phyloP scores from a whole-genome alignment of 192 early-diverging fungal genomes.

The Spizellomyces sp. region DNA sequence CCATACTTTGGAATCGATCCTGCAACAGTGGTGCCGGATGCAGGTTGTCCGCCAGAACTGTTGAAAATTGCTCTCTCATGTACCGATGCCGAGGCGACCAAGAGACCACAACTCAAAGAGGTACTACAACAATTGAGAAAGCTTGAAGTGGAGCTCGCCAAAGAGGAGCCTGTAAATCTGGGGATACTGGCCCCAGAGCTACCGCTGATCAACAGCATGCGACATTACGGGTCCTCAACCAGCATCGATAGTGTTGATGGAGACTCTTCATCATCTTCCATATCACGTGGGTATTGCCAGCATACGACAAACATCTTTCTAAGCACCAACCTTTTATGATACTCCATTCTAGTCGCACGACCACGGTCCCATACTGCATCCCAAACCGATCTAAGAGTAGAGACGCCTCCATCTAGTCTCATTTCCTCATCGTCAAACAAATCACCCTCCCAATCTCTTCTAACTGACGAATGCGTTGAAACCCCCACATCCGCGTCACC shows the following conservation, averaged over 20 bases:
- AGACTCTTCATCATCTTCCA: background rate
- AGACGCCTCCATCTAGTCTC: background rate
- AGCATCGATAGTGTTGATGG: slow-evolving; percentile 6
- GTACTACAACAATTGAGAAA: slow-evolving; percentile 38
- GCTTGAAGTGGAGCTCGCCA: slow-evolving; percentile 36
- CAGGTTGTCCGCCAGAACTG: slow-evolving; percentile 26
- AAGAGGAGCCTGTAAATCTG: slow-evolving; percentile 23
- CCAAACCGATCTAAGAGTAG: background rate
- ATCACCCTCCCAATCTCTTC: slow-evolving; percentile 5
- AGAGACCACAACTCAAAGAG: slow-evolving; percentile 39
- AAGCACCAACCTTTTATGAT: background rate
- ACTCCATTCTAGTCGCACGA: background rate
- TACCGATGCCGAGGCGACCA: slow-evolving; percentile 31
- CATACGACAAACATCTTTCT: background rate
- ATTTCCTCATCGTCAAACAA: background rate
- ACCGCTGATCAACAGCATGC: background rate
- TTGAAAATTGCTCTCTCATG: slow-evolving; percentile 39
- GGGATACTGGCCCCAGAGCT: slow-evolving; percentile 19
- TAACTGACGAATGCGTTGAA: slow-evolving; percentile 12
- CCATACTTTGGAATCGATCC: slow-evolving; percentile 34
- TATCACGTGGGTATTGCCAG: background rate
- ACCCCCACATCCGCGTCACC: background rate
- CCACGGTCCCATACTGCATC: background rate
- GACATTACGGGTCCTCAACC: slow-evolving; percentile 1
- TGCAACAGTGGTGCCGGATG: background rate